phyloP scores from a whole-genome alignment of 140 eudicot genomes.

The Ambrosia hybrid region DNA sequence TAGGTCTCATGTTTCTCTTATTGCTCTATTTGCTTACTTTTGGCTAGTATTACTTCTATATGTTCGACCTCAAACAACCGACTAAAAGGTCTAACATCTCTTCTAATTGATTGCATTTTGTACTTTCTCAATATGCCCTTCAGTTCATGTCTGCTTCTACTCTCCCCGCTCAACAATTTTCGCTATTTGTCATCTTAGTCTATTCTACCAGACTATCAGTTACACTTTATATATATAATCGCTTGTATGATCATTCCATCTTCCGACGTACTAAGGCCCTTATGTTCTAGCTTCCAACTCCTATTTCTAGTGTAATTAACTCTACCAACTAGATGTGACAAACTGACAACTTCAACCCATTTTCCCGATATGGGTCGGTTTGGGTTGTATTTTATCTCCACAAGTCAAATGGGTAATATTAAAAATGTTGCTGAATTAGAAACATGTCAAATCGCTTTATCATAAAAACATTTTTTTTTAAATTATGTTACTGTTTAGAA shows the following conservation, averaged over 20 bases:
- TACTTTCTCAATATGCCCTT: no score
- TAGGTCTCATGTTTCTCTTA: no score
- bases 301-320: neutral
- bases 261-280: neutral
- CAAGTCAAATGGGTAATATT: neutral
- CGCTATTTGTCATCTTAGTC: no score
- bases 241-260: conserved; percentile 4
- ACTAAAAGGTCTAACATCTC: no score
- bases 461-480: neutral
- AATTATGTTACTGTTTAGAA: neutral
- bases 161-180: no score
- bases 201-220: neutral
- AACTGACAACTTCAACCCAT: neutral
- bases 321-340: neutral
- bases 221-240: neutral
- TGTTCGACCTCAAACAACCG: no score
- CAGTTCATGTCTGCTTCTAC: no score
- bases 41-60: no score
- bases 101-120: no score
- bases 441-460: neutral
- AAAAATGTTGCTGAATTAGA: neutral
- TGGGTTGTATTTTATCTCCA: conserved; percentile 1
- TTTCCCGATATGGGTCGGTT: neutral
- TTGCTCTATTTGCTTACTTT: no score
- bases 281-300: neutral